Evolutionary conservation across 257 asterid genomes (phyloP).

Genomic region (Przewalskia tangutica): DNA sequence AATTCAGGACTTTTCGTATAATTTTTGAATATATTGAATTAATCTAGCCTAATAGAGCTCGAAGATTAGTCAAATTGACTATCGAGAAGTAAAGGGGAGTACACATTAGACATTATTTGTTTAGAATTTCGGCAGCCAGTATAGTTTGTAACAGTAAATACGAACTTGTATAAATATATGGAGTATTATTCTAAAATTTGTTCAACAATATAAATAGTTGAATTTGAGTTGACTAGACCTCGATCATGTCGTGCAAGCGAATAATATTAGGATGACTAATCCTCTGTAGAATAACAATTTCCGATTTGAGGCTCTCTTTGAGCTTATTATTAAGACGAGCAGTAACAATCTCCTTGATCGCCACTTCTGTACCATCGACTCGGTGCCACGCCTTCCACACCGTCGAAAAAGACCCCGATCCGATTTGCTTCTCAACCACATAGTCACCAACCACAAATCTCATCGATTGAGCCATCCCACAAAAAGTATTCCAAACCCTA

Average conservation of each 20-base stretch:
- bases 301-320: constrained; percentile 77
- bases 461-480: constrained; percentile 47
- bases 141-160: background rate
- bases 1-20: no score
- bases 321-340: constrained; percentile 53
- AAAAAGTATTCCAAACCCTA: constrained; percentile 12
- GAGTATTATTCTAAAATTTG: background rate
- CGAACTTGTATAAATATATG: background rate
- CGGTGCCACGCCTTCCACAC: constrained; percentile 93
- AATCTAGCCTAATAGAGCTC: no score
- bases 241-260: constrained; percentile 87
- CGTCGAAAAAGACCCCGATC: constrained; percentile 78
- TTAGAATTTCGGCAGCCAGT: background rate
- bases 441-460: constrained; percentile 67
- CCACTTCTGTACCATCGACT: constrained; percentile 75
- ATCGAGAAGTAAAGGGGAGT: no score
- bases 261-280: constrained; percentile 86
- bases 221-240: constrained; percentile 30
- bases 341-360: constrained; percentile 76
- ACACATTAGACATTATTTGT: no score
- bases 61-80: no score
- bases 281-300: constrained; percentile 68
- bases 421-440: constrained; percentile 59
- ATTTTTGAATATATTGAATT: no score
- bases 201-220: background rate